These are phyloP conservation scores for Uncinocarpus reesii DNA, from an alignment of 2,329 filamentous ascomycete species.

Conservation along the genomic window DNA sequence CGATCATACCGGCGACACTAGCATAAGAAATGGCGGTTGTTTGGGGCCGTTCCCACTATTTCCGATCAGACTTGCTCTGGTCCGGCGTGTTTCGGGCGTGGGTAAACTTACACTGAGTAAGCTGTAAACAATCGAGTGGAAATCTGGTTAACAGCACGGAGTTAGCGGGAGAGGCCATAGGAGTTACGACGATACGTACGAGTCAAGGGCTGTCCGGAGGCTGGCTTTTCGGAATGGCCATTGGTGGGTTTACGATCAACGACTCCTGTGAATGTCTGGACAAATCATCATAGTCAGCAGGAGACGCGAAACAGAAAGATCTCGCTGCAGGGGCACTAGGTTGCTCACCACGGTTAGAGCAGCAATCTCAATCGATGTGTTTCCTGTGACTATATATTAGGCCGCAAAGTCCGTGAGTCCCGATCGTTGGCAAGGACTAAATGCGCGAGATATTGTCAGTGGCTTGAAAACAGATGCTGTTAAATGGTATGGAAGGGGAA, in stretches of 20 bases:
- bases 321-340: background rate
- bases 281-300: background rate
- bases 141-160: slow-evolving; percentile 36
- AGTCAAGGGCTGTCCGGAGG: slow-evolving; percentile 48
- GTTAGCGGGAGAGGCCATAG: background rate
- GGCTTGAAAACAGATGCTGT: no score
- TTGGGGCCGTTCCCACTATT: slow-evolving; percentile 54
- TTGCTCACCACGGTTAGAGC: slow-evolving; percentile 7
- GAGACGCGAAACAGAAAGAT: background rate
- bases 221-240: slow-evolving; percentile 42
- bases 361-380: background rate
- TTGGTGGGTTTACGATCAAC: slow-evolving; percentile 25
- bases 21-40: slow-evolving; percentile 53
- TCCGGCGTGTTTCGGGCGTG: background rate
- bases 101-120: slow-evolving; percentile 47
- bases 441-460: background rate
- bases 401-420: background rate
- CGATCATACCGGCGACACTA: slow-evolving; percentile 48
- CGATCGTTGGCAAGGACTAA: background rate
- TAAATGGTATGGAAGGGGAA: background rate
- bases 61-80: slow-evolving; percentile 12
- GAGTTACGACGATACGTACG: slow-evolving; percentile 34
- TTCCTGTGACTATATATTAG: background rate
- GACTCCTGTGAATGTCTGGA: slow-evolving; percentile 7
- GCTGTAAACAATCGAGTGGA: slow-evolving; percentile 58